These are phyloP conservation scores for Fusarium hainanense DNA, from an alignment of 2,329 filamentous ascomycete genomes.

Conservation along the genomic window DNA sequence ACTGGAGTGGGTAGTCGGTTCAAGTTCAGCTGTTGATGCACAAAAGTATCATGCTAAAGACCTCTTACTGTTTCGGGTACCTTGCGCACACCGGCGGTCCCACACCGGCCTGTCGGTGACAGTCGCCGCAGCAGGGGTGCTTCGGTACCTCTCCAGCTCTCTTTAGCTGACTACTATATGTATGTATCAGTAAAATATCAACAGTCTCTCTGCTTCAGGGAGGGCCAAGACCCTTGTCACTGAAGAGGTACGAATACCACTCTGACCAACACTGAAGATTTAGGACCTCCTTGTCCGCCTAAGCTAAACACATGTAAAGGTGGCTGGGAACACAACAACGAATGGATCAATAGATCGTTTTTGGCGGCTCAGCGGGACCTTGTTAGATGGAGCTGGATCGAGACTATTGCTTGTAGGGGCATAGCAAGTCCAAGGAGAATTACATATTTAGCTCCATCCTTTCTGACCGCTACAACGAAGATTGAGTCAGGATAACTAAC, in stretches of 20 bases:
- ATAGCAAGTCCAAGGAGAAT: not conserved
- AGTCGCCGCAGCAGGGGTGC: conserved; percentile 3
- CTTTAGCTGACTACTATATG: not conserved
- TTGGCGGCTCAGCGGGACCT: conserved; percentile 38
- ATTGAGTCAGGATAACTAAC: conserved; percentile 9
- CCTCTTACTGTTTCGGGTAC: conserved; percentile 33
- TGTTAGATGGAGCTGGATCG: conserved; percentile 13
- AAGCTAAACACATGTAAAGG: not conserved
- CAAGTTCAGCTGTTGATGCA: not conserved
- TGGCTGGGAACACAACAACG: conserved; percentile 18
- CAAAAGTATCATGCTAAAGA: not conserved
- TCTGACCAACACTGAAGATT: not conserved
- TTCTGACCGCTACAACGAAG: conserved; percentile 14
- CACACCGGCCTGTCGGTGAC: conserved; percentile 30
- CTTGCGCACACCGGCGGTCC: conserved; percentile 37
- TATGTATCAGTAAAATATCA: not conserved
- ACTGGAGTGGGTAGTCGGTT: not conserved
- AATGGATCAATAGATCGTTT: conserved; percentile 15
- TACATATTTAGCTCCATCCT: not conserved
- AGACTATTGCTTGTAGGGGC: conserved; percentile 17
- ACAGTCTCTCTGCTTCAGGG: not conserved
- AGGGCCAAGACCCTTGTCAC: conserved; percentile 29
- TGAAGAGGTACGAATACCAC: conserved; percentile 40
- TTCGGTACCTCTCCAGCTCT: not conserved
- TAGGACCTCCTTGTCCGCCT: conserved; percentile 14